These are phyloP conservation scores for Platismatia glauca DNA, from an alignment of 495 filamentous ascomycete species.

Conservation along the genomic window DNA sequence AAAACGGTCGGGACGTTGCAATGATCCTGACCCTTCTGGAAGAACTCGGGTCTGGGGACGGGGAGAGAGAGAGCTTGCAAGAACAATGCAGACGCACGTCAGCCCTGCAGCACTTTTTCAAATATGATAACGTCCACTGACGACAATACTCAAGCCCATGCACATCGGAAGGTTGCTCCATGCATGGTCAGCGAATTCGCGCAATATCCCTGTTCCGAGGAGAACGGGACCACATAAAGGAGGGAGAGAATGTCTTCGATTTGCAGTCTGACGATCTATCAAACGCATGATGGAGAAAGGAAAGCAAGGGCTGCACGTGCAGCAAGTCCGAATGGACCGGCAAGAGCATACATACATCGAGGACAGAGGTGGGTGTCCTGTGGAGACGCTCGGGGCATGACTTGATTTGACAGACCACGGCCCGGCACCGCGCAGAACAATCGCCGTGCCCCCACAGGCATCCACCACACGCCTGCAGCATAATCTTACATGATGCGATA, in stretches of 20 bases:
- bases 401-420: not conserved
- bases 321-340: not conserved
- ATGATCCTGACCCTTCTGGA: too few relatives aligned
- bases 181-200: not conserved
- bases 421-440: not conserved
- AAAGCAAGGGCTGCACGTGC: not conserved
- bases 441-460: not conserved
- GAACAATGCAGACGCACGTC: not conserved
- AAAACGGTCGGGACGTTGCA: not conserved
- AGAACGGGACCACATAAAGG: too few relatives aligned
- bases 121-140: not conserved
- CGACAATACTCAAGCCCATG: not conserved
- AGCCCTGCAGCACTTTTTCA: not conserved
- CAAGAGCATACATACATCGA: not conserved
- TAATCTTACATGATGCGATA: slow-evolving; percentile 1
- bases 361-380: not conserved
- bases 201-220: not conserved
- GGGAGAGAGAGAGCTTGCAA: not conserved
- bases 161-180: not conserved
- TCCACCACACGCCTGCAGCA: not conserved
- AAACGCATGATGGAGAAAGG: not conserved
- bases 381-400: not conserved
- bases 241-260: slow-evolving; percentile 3
- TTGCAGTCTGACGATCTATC: not conserved
- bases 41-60: too few relatives aligned